Conservation (phyloP, 2,329 filamentous ascomycete species). For the Dendrostoma leiphaemia region DNA sequence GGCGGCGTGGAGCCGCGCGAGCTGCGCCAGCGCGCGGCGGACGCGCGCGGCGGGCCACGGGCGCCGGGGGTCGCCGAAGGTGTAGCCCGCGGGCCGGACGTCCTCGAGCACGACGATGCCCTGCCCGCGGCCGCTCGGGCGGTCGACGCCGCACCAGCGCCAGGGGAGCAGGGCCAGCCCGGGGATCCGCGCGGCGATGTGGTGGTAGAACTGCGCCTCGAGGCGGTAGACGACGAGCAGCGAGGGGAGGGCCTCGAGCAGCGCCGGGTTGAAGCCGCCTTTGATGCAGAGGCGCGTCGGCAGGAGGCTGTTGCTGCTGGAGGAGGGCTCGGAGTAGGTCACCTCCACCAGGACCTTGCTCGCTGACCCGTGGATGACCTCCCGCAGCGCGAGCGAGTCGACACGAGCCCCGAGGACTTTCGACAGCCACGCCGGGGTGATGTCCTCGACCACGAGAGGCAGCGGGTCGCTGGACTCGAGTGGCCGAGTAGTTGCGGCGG, state of each 20-base stretch:
- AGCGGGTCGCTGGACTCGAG: conserved; percentile 21
- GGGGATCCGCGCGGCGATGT: conserved; percentile 21
- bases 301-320: conserved; percentile 2
- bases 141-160: conserved; percentile 9
- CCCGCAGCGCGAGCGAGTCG: conserved; percentile 10
- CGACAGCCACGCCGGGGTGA: conserved; percentile 23
- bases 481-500: not conserved
- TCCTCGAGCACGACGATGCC: conserved; percentile 10
- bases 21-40: conserved; percentile 32
- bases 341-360: conserved; percentile 24
- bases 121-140: conserved; percentile 7
- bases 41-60: conserved; percentile 10
- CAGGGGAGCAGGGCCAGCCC: conserved; percentile 18
- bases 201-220: conserved; percentile 16
- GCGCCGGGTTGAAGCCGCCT: conserved; percentile 34
- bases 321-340: conserved; percentile 22
- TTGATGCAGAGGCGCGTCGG: conserved; percentile 34
- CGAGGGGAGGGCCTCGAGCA: conserved; percentile 6
- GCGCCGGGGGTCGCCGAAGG: conserved; percentile 10
- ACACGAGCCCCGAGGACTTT: conserved; percentile 21
- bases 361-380: conserved; percentile 22
- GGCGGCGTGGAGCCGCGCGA: conserved; percentile 38
- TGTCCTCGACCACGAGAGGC: conserved; percentile 19
- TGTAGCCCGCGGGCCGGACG: conserved; percentile 22
- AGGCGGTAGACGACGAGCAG: conserved; percentile 12